Percentiles rank a stretch among this genome's conserved stretches.
phyloP scores from a whole-genome alignment of 495 filamentous ascomycete genomes.

The Penicillium silybi region DNA sequence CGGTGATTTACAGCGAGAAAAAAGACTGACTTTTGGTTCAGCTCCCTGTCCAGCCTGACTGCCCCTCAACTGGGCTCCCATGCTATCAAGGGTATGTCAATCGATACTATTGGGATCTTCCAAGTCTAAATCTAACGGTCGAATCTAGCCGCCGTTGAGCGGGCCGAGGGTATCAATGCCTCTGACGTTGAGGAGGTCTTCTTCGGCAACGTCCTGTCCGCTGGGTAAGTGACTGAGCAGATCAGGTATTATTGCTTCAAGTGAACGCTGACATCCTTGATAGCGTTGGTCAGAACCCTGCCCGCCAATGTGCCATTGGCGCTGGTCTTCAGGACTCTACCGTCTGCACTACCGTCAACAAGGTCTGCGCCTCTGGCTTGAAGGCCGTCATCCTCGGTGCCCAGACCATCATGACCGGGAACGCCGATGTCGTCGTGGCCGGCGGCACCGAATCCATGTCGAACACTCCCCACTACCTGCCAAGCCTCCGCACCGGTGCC shows the following conservation, averaged over 20 bases:
- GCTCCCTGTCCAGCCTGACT: constrained; percentile 78
- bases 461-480: constrained; percentile 94
- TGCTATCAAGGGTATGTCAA: constrained; percentile 75
- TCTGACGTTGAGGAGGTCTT: constrained; percentile 91
- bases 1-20: constrained; percentile 15
- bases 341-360: constrained; percentile 93
- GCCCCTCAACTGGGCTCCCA: constrained; percentile 85
- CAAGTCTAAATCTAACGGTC: constrained; percentile 7
- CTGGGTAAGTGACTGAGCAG: constrained; percentile 59
- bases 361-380: constrained; percentile 91
- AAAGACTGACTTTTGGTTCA: constrained; percentile 26
- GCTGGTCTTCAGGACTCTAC: constrained; percentile 76
- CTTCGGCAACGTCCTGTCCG: constrained; percentile 96
- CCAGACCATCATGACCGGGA: constrained; percentile 95
- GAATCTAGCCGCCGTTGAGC: constrained; percentile 70
- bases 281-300: constrained; percentile 94
- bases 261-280: constrained; percentile 6
- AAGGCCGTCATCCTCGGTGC: constrained; percentile 94
- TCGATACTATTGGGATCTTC: background rate
- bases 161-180: constrained; percentile 78
- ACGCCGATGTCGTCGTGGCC: constrained; percentile 82
- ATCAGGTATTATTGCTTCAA: background rate
- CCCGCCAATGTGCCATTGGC: constrained; percentile 85
- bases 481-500: constrained; percentile 71
- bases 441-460: constrained; percentile 98